These are phyloP conservation scores for Populus ilicifolia DNA, from an alignment of 345 rosid genomes.

Conservation along the genomic window DNA sequence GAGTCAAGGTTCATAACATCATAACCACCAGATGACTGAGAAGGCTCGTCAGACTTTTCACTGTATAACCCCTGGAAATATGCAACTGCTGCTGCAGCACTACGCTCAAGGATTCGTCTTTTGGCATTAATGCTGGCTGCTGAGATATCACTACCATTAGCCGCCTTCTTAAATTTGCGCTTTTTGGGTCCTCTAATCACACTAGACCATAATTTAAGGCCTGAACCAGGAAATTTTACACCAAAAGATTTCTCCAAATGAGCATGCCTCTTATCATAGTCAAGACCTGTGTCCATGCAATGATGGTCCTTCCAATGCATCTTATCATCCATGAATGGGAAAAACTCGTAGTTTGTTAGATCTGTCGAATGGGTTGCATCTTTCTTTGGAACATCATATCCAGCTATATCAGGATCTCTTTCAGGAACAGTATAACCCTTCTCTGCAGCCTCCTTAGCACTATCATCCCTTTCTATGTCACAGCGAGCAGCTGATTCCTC, in stretches of 20 bases:
- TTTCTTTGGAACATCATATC: conserved; percentile 41
- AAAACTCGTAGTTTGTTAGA: conserved; percentile 39
- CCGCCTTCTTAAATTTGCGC: conserved; percentile 58
- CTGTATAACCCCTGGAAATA: conserved; percentile 55
- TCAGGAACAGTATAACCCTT: conserved; percentile 64
- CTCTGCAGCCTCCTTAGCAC: conserved; percentile 77
- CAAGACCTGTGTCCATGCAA: conserved; percentile 70
- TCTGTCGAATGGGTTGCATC: conserved; percentile 34
- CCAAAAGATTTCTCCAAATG: conserved; percentile 94
- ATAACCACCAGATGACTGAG: conserved; percentile 35
- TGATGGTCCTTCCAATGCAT: conserved; percentile 78
- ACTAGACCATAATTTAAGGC: conserved; percentile 64
- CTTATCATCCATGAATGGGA: conserved; percentile 63
- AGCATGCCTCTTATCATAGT: conserved; percentile 79
- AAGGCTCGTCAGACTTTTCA: conserved; percentile 38
- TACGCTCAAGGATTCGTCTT: conserved; percentile 69
- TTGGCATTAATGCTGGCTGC: conserved; percentile 48
- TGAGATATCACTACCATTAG: conserved; percentile 43
- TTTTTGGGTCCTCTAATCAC: conserved; percentile 56
- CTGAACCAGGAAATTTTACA: conserved; percentile 66
- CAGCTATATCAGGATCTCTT: conserved; percentile 30
- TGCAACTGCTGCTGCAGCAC: conserved; percentile 63
- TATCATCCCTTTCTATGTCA: conserved; percentile 58
- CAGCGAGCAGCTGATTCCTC: conserved; percentile 63
- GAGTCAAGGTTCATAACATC: conserved; percentile 38